Evolutionary conservation across 1,284 basidiomycete genomes (phyloP).

Genomic region (Malassezia caprae): DNA sequence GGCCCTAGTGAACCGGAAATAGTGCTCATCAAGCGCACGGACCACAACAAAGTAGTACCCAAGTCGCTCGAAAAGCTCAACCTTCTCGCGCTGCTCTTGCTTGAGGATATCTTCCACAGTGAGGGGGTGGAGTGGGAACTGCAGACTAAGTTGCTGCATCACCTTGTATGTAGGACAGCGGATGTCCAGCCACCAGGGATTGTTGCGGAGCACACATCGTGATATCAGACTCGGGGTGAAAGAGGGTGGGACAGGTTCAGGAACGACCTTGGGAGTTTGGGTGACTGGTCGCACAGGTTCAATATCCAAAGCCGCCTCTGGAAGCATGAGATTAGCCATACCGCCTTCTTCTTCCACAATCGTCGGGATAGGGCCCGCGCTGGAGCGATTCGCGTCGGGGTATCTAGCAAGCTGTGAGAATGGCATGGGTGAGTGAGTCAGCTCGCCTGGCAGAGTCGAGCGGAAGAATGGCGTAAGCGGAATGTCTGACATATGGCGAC

Average conservation of each 20-base stretch:
- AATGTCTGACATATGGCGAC: slow-evolving; percentile 40
- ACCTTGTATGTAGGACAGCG: slow-evolving; percentile 82
- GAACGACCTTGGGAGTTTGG: neutral
- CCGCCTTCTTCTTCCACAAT: slow-evolving; percentile 7
- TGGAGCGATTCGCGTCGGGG: neutral
- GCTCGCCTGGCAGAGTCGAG: neutral
- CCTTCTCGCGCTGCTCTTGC: slow-evolving; percentile 82
- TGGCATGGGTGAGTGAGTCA: slow-evolving; percentile 1
- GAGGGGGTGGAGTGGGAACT: slow-evolving; percentile 79
- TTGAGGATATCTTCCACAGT: slow-evolving; percentile 93
- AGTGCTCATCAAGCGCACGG: slow-evolving; percentile 63
- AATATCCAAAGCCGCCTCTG: slow-evolving; percentile 3
- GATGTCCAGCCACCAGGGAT: slow-evolving; percentile 82
- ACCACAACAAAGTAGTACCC: slow-evolving; percentile 91
- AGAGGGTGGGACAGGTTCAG: neutral
- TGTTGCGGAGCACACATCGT: neutral
- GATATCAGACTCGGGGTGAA: neutral
- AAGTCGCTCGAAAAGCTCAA: slow-evolving; percentile 75
- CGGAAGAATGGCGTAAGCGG: slow-evolving; percentile 34
- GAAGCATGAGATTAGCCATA: neutral
- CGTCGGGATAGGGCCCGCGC: neutral
- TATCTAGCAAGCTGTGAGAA: neutral
- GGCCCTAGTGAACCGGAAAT: slow-evolving; percentile 53
- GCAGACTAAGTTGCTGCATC: slow-evolving; percentile 76
- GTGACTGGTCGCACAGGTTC: neutral